Evolutionary conservation across 1,139 yeast species (phyloP), one percentile per base, ranked within the genome.

Genomic region (Zygoascus sp.): DNA sequence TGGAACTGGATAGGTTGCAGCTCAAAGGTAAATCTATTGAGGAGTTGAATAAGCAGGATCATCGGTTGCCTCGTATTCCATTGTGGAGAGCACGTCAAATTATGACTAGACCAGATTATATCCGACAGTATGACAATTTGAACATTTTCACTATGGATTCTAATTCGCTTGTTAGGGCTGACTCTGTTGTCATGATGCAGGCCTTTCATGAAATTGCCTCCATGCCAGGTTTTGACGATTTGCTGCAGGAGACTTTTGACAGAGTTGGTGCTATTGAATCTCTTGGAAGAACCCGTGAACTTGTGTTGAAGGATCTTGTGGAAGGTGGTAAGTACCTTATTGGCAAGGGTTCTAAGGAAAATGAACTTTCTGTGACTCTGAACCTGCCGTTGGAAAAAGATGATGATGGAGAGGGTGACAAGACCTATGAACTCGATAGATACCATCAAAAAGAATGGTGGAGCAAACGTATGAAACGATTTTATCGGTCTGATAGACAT

Each of bases 131-230:
- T 60, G 95, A 86, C 61, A 79, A 83, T 56, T 66, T 85, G 53
- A 86, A 86, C 62, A 78, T 86, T 20, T 86, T 86, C 63, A 83
- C 95, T 1, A 78, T 86, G 47, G 94, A 86, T 63, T 79, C 88
- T 0, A 50, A 58, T 27, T 81, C 89, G 0, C 72, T 81, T 49
- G 95, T 86, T 2, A 69, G 84, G 35, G 92, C 95, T 0, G 95
- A 86, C 62, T 79, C 86, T 2, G 83, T 84, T 1, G 90, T 94
- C 1, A 85, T 86, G 95, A 84, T 86, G 95, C 75, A 90, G 56
- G 95, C 92, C 2, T 86, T 86, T 62, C 80, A 83, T 51, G 95
- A 86, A 58, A 83, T 86, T 46, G 84, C 83, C 0, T 68, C 79
- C 1, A 81, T 80, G 63, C 85, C 87, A 0, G 83, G 81, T 17